A percentile compares a stretch with the other conserved stretches of the same genome.
Evolutionary conservation across 116 monocot genomes (phyloP).

Genomic region (Thalassia testudinum): DNA sequence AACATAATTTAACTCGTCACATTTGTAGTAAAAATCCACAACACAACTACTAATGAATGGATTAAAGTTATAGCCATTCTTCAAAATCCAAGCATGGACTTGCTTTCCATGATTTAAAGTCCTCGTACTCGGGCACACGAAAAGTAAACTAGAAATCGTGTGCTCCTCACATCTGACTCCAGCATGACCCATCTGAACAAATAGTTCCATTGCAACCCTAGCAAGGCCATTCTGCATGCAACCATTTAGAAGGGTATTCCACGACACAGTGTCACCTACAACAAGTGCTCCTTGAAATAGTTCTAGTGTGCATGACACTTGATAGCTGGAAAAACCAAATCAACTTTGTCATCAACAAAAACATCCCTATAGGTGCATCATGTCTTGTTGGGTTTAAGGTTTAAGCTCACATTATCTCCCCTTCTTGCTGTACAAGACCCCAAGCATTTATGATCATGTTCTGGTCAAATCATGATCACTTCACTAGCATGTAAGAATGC

Average conservation of each 20-base stretch:
- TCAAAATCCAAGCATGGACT: constrained; percentile 13
- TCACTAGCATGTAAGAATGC: too few species aligned
- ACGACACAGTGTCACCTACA: constrained; percentile 5
- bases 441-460: too few species aligned
- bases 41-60: constrained; percentile 9
- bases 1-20: constrained; percentile 7
- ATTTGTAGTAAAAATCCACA: constrained; percentile 14
- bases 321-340: too few species aligned
- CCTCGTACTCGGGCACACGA: constrained; percentile 12
- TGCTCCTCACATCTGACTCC: constrained; percentile 7
- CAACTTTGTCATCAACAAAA: too few species aligned
- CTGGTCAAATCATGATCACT: too few species aligned
- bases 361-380: too few species aligned
- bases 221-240: constrained; percentile 8
- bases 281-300: constrained; percentile 2
- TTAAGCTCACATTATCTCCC: too few species aligned
- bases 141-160: constrained; percentile 10
- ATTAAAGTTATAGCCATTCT: constrained; percentile 6
- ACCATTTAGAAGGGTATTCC: constrained; percentile 18
- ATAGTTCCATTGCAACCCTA: constrained; percentile 4
- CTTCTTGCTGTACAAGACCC: too few species aligned
- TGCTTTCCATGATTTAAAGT: constrained; percentile 16
- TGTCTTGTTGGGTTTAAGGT: too few species aligned
- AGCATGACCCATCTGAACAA: constrained; percentile 4
- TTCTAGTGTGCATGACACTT: too few species aligned